phyloP scores from a whole-genome alignment of 148 eudicot genomes.

The Rhododendron griersonianum region DNA sequence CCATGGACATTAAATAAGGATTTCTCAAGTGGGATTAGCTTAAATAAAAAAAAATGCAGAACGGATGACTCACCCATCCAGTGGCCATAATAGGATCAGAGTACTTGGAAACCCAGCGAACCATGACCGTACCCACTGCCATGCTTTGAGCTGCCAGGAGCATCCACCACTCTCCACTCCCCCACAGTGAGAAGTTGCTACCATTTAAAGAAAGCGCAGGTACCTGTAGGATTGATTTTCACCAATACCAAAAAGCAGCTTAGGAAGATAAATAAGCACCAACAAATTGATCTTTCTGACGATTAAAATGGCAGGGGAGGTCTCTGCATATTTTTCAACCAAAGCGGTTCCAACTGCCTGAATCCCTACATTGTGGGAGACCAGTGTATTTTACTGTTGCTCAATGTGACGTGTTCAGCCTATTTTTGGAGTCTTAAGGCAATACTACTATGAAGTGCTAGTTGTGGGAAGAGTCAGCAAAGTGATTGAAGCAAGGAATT shows the following conservation, averaged over 20 bases:
- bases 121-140: constrained; percentile 98
- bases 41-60: background rate
- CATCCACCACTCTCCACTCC: constrained; percentile 99
- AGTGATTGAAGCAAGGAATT: background rate
- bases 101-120: constrained; percentile 97
- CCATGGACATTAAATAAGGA: background rate
- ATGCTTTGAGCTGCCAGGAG: constrained; percentile 98
- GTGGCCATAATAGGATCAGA: constrained; percentile 98
- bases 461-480: background rate
- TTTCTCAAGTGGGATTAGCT: background rate
- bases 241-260: constrained; percentile 4
- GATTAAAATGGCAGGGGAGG: background rate
- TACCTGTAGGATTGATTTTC: constrained; percentile 38
- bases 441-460: background rate
- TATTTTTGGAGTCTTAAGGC: background rate
- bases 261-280: background rate
- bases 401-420: background rate
- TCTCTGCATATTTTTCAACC: background rate
- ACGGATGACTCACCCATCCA: constrained; percentile 68
- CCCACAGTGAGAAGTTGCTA: constrained; percentile 81
- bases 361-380: background rate
- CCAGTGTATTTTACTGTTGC: background rate
- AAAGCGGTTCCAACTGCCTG: background rate
- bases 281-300: background rate
- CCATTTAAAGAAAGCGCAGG: constrained; percentile 59